Conservation (phyloP, 176 grass and related monocot genomes). For the Saccharum officinarum region DNA sequence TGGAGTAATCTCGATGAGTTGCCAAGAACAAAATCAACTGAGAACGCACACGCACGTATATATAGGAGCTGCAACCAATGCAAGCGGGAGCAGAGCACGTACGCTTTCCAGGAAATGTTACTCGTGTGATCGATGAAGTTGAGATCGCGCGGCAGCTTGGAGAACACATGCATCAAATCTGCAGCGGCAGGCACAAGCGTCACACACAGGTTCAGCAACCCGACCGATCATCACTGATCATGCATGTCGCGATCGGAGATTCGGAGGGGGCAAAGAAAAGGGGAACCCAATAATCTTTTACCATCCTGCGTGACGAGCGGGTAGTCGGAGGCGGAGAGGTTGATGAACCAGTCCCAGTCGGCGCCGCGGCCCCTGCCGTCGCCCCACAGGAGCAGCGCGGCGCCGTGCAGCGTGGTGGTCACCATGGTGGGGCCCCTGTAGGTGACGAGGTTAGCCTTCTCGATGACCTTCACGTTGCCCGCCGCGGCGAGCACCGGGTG, state of each 20-base stretch:
- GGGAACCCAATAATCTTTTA: neutral
- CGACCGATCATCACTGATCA: neutral
- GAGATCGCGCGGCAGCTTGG: slow-evolving; percentile 77
- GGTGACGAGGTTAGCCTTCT: slow-evolving; percentile 82
- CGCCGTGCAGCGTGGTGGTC: slow-evolving; percentile 83
- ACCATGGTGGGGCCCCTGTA: slow-evolving; percentile 92
- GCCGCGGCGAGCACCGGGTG: slow-evolving; percentile 50
- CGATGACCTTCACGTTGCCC: slow-evolving; percentile 61
- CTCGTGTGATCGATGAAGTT: slow-evolving; percentile 95
- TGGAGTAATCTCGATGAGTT: neutral
- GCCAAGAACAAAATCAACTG: neutral
- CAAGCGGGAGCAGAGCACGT: neutral
- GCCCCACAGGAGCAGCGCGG: slow-evolving; percentile 55
- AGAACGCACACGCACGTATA: neutral
- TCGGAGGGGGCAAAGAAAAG: neutral
- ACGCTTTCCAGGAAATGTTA: slow-evolving; percentile 88
- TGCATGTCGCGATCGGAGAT: neutral
- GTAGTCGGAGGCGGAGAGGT: slow-evolving; percentile 84
- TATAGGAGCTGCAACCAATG: neutral
- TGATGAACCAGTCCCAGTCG: slow-evolving; percentile 94
- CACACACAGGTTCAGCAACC: neutral
- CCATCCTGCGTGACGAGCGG: slow-evolving; percentile 85
- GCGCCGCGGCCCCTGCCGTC: neutral
- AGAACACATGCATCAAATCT: slow-evolving; percentile 88
- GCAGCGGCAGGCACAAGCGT: neutral